Base-by-base conservation (phyloP, 108 stramenopile genomes). In the Nannochloropsis gaditana region DNA sequence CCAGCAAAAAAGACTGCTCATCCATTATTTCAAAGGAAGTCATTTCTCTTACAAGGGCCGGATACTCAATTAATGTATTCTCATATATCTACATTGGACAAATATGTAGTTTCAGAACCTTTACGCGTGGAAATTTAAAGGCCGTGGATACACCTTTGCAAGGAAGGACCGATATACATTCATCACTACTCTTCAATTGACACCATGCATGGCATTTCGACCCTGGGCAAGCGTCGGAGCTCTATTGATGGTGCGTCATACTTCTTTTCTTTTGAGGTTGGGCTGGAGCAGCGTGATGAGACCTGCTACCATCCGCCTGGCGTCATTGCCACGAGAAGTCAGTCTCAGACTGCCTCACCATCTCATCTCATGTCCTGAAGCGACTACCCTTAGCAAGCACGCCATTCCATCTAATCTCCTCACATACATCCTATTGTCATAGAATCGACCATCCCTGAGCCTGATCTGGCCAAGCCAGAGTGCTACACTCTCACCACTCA, bases 401-500 rank as follows among this genome's bases (percentile, higher is more conserved):
- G 31, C 31, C 31, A 31, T 31, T 31, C 31, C 31, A 31, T 31
- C 31, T 31, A 31, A 31, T 31, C 31, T 31, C 31, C 31, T 31
- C 31, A 31, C 31, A 31, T 31, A 31, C 31, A 31, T 31, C 31
- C 31, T 31, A 31, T 31, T 31, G 31, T n/a, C 59, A 4, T 2
- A 73, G 59, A 73, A n/a, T 6, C 59, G 59, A 73, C 59, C 59
- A 73, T 73, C 59, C 59, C 59, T 15, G 59, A 73, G 59, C 59
- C 59, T n/a, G 59, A 89, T 44, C 83, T 83, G 11, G 81, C 21
- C 45, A 50, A 79, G 45, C 21, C 85, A n/a, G 91, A 90, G 9
- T 91, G 80, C 88, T 86, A 90, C 43, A 89, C 86, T 73, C 84
- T 91, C 43, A 91, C 91, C 80, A 90, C 91, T 8, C 91, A 91